Percentiles rank a stretch among this genome's conserved stretches.
These are phyloP conservation scores for Rheum nobile DNA, from an alignment of 148 eudicot species.

Conservation along the genomic window DNA sequence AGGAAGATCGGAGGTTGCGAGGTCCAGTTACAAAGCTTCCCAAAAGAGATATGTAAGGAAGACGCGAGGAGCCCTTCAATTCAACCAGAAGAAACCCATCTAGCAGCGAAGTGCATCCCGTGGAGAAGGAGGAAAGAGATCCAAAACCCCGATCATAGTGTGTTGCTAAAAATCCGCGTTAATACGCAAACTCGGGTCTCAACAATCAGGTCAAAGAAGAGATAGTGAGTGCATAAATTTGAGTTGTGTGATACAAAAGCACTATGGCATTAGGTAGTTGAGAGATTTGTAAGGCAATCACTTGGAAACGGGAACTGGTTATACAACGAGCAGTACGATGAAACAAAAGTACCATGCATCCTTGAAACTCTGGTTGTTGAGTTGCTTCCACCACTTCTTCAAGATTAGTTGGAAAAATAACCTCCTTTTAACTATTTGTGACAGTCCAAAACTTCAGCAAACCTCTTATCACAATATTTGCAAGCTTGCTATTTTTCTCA, in stretches of 20 bases:
- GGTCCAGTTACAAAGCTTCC: too few relatives aligned
- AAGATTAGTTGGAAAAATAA: constrained; percentile 54
- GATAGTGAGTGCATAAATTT: background rate
- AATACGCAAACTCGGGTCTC: too few relatives aligned
- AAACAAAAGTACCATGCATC: constrained; percentile 59
- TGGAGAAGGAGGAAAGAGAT: too few relatives aligned
- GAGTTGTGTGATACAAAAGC: background rate
- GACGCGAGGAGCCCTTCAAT: too few relatives aligned
- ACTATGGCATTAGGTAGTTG: background rate
- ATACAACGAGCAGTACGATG: constrained; percentile 52
- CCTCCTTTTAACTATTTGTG: constrained; percentile 71
- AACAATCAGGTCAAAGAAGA: background rate
- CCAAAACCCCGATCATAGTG: too few relatives aligned
- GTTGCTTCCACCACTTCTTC: constrained; percentile 77
- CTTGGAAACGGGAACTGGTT: constrained; percentile 66
- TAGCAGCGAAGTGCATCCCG: too few relatives aligned
- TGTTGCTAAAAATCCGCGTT: too few relatives aligned
- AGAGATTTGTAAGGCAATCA: constrained; percentile 9
- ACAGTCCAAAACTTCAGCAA: constrained; percentile 70
- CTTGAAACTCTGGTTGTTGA: constrained; percentile 60
- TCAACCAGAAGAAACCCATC: too few relatives aligned
- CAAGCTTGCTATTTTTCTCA: constrained; percentile 76
- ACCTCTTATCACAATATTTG: constrained; percentile 60
- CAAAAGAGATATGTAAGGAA: too few relatives aligned
- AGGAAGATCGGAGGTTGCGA: too few relatives aligned